Evolutionary conservation across 1,284 basidiomycete species (phyloP), one percentile per base, ranked within the genome.

Genomic region (Pseudozyma thailandica): DNA sequence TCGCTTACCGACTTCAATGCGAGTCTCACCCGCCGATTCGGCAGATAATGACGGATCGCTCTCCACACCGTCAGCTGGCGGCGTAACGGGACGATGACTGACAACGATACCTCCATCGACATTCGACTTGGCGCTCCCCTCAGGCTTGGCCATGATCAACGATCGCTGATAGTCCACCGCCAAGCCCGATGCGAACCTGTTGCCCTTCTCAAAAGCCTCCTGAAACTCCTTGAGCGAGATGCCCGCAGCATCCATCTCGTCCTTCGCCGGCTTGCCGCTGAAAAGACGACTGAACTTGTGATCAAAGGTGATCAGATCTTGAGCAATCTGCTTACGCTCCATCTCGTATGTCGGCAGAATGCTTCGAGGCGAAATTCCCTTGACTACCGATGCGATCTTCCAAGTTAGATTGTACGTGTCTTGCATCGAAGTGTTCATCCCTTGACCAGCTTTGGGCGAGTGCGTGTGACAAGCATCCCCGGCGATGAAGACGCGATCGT

Each of bases 341-440:
- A 50, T 44, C 47, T 65, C 56, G 49, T 61, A 63, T 25, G 92
- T 92, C 74, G 88, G 86, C 21, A 94, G 84, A 12, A 94, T 83
- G 0, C 87, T 87, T 2, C 86, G 84, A 37, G 87, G 85, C 1
- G 90, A 89, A 86, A 88, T 89, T 9, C 90, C 90, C 48, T 88
- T 87, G 18, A 92, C 83, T 20, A 92, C 91, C 50, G 90, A 87
- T 0, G 85, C 86, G 42, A 93, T 76, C 78, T 93, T 93, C 73
- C 80, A 80, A 23, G 74, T 74, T 9, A 82, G 50, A 28, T 82
- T 82, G 65, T 75, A 80, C 4, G 79, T 78, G 77, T 93, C 91
- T 63, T 90, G 90, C 90, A 92, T 92, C 74, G 90, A 90, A 1
- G 89, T 89, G 64, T 91, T 91, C 90, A 90, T 90, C 5, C 89